Percentiles rank a stretch among this genome's conserved stretches.
Evolutionary conservation across 192 early-diverging fungal genomes (phyloP).

Genomic region (Obelidium mucronatum): DNA sequence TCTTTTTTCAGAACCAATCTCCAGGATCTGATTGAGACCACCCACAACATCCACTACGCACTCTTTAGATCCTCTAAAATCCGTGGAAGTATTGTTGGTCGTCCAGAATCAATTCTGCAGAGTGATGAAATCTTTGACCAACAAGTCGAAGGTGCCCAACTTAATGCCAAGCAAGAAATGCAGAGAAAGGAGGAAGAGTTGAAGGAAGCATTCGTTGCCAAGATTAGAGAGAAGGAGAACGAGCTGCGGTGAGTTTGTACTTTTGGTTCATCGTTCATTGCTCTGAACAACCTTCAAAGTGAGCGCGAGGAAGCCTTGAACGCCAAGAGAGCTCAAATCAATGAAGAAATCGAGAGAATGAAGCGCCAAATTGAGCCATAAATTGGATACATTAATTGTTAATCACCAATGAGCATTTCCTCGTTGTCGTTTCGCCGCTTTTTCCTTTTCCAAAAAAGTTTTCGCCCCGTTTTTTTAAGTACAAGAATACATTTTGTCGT

Average conservation of each 20-base stretch:
- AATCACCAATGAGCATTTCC: background rate
- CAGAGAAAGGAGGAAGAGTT: slow-evolving; percentile 77
- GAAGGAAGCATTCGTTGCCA: slow-evolving; percentile 64
- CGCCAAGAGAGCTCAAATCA: slow-evolving; percentile 53
- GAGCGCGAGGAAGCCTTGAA: slow-evolving; percentile 61
- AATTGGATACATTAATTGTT: too few relatives aligned
- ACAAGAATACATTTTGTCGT: too few relatives aligned
- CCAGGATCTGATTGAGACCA: slow-evolving; percentile 97
- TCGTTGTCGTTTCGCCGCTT: background rate
- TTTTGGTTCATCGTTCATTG: background rate
- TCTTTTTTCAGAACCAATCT: slow-evolving; percentile 81
- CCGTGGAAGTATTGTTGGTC: slow-evolving; percentile 60
- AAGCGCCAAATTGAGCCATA: slow-evolving; percentile 40
- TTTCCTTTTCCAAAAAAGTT: slow-evolving; percentile 1
- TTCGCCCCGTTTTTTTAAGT: too few relatives aligned
- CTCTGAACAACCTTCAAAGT: slow-evolving; percentile 5
- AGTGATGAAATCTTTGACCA: slow-evolving; percentile 83
- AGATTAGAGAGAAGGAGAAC: slow-evolving; percentile 70
- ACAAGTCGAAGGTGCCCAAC: slow-evolving; percentile 71
- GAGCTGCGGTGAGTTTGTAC: slow-evolving; percentile 50
- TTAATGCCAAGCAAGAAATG: slow-evolving; percentile 71
- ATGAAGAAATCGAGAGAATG: slow-evolving; percentile 61
- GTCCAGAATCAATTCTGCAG: slow-evolving; percentile 80
- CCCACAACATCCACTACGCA: slow-evolving; percentile 94
- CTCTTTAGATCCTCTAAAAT: slow-evolving; percentile 95